Evolutionary conservation across 1,139 yeast species (phyloP).

Genomic region (Nakaseomyces uthaithaninus): DNA sequence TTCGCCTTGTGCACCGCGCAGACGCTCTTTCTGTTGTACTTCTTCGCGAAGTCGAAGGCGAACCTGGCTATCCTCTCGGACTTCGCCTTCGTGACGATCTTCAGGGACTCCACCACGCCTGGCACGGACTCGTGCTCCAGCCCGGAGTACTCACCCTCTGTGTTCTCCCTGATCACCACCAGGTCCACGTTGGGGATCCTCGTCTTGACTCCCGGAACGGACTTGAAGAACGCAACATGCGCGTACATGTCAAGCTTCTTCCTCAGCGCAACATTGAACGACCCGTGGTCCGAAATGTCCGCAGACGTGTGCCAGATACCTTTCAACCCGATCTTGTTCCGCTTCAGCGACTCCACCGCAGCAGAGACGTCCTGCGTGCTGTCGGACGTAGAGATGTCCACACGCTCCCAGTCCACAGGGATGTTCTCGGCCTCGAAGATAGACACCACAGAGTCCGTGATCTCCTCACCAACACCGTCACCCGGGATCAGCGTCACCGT

Average conservation of each 20-base stretch:
- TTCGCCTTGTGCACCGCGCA: constrained; percentile 99
- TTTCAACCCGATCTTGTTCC: constrained; percentile 95
- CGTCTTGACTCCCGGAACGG: constrained; percentile 89
- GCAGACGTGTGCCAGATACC: constrained; percentile 92
- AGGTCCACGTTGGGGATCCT: constrained; percentile 83
- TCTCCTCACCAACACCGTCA: constrained; percentile 97
- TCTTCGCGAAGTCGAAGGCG: constrained; percentile 91
- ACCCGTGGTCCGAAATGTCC: constrained; percentile 61
- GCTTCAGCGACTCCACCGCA: constrained; percentile 85
- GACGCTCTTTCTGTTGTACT: constrained; percentile 84
- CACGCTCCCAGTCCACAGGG: constrained; percentile 92
- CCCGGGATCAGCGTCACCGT: constrained; percentile 88
- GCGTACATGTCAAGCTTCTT: constrained; percentile 95
- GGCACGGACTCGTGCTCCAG: constrained; percentile 96
- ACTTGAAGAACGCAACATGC: constrained; percentile 84
- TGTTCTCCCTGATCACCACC: constrained; percentile 93
- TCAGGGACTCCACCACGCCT: constrained; percentile 94
- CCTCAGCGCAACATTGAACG: constrained; percentile 92
- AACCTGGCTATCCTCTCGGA: constrained; percentile 96
- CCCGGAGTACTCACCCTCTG: constrained; percentile 98
- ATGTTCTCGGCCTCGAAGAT: constrained; percentile 74
- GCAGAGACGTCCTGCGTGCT: constrained; percentile 60
- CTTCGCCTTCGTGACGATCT: constrained; percentile 89
- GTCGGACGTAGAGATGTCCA: constrained; percentile 77
- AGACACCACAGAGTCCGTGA: constrained; percentile 86